Conservation (phyloP, 2,329 filamentous ascomycete genomes). For the Paraphoma chrysanthemicola region DNA sequence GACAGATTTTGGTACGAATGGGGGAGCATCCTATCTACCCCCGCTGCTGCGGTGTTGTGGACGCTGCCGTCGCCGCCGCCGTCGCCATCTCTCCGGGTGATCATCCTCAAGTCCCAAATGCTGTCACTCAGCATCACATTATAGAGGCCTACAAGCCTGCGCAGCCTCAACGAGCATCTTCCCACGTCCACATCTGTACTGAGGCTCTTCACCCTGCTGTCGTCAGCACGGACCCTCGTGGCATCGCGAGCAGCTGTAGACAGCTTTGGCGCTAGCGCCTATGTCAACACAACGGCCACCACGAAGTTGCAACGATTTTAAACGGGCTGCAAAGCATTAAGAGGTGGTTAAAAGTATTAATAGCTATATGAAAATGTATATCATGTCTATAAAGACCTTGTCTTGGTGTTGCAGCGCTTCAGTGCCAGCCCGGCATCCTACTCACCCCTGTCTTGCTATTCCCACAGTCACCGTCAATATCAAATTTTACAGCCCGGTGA, state of each 20-base stretch:
- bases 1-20: no score
- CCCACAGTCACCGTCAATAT: constrained; percentile 2
- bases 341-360: background rate
- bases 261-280: constrained; percentile 9
- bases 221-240: background rate
- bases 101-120: no score
- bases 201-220: background rate
- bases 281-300: constrained; percentile 4
- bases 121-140: background rate
- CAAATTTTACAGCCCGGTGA: background rate
- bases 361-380: constrained; percentile 1
- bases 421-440: constrained; percentile 5
- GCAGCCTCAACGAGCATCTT: background rate
- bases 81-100: no score
- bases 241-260: background rate
- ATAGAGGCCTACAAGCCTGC: background rate
- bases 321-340: background rate
- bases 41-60: no score
- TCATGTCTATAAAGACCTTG: background rate
- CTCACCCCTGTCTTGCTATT: background rate
- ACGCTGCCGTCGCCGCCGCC: no score
- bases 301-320: background rate
- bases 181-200: background rate
- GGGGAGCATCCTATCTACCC: no score
- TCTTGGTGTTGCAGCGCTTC: constrained; percentile 13